Percentiles rank a stretch among this genome's conserved stretches.
Conservation (phyloP, 2,329 filamentous ascomycete genomes). For the Sporothrix sp. region DNA sequence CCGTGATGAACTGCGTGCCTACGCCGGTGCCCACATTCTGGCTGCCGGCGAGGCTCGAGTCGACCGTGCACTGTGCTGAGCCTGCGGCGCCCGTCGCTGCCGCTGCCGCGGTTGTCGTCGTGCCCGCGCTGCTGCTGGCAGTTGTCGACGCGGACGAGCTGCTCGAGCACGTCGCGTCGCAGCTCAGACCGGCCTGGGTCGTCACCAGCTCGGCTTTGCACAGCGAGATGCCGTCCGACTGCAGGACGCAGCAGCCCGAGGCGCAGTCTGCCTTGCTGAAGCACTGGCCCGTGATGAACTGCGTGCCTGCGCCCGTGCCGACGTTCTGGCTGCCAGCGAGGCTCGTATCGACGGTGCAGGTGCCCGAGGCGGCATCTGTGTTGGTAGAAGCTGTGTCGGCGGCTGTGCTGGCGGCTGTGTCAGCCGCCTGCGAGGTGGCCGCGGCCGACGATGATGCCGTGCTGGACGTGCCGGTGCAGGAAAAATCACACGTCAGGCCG, state of each 20-base stretch:
- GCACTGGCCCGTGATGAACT: conserved; percentile 26
- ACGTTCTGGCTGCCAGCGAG: conserved; percentile 26
- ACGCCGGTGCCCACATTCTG: conserved; percentile 22
- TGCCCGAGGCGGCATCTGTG: neutral
- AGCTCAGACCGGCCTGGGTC: conserved; percentile 12
- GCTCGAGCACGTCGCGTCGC: conserved; percentile 13
- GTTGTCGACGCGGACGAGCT: neutral
- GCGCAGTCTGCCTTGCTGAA: conserved; percentile 23
- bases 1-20: conserved; percentile 23
- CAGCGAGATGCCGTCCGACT: conserved; percentile 14
- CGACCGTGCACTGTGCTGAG: conserved; percentile 16
- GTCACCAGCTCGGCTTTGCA: conserved; percentile 16
- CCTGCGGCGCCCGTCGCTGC: neutral
- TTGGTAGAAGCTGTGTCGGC: neutral
- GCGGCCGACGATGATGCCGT: neutral
- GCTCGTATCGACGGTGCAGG: conserved; percentile 22
- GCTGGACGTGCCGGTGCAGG: conserved; percentile 6
- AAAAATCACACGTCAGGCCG: conserved; percentile 15
- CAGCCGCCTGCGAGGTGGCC: neutral
- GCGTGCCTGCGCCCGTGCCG: conserved; percentile 20
- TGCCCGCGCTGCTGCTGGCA: neutral
- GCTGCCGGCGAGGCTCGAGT: conserved; percentile 27
- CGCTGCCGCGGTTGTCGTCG: neutral
- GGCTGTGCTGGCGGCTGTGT: too few relatives aligned
- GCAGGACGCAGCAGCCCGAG: conserved; percentile 22